Evolutionary conservation across 371 early-diverging fungal genomes (phyloP).

Genomic region (Apophysomyces ossiformis): DNA sequence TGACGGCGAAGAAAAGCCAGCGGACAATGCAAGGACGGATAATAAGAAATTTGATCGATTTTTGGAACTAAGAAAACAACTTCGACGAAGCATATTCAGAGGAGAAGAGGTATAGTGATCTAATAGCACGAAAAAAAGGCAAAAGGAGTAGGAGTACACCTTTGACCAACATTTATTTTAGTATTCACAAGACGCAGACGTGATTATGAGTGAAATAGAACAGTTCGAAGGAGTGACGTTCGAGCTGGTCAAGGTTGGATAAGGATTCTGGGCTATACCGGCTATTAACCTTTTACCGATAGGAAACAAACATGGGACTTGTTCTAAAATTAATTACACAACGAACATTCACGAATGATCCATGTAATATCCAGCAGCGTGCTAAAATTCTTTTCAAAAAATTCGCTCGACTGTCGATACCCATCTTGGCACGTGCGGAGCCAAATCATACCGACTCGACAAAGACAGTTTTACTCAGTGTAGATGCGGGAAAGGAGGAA

Average conservation of each 20-base stretch:
- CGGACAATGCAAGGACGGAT: background rate
- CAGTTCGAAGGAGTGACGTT: constrained; percentile 47
- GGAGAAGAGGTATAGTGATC: constrained; percentile 34
- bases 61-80: constrained; percentile 36
- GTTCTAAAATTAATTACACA: constrained; percentile 48
- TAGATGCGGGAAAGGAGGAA: constrained; percentile 43
- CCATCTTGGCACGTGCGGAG: constrained; percentile 30
- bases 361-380: constrained; percentile 33
- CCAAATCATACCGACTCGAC: constrained; percentile 23
- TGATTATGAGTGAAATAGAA: constrained; percentile 47
- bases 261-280: background rate
- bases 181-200: constrained; percentile 39
- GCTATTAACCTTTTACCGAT: background rate
- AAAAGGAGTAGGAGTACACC: background rate
- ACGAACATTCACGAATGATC: constrained; percentile 39
- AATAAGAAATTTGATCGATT: constrained; percentile 25
- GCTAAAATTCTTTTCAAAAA: constrained; percentile 36
- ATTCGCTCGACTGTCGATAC: constrained; percentile 40
- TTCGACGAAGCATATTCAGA: constrained; percentile 45
- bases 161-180: constrained; percentile 12
- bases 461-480: constrained; percentile 31
- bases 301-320: constrained; percentile 58
- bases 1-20: background rate
- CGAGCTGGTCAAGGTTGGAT: constrained; percentile 44
- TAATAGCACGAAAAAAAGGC: background rate